These are phyloP conservation scores for Aspergillus affinis DNA, from an alignment of 495 filamentous ascomycete genomes.

Conservation along the genomic window DNA sequence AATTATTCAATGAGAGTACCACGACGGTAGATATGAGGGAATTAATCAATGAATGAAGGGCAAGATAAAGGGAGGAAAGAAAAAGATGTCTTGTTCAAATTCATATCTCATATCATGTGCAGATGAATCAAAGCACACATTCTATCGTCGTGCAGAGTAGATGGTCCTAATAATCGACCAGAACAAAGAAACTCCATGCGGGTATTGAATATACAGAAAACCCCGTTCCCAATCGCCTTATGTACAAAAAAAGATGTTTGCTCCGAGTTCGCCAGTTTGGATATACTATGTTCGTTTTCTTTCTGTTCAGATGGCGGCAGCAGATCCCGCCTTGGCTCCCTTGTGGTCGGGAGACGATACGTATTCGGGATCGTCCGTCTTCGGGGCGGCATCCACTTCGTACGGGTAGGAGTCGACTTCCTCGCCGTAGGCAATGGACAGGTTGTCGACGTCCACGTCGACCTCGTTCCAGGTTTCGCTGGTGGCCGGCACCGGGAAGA, in stretches of 20 bases:
- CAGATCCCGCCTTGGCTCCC: constrained; percentile 14
- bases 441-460: constrained; percentile 53
- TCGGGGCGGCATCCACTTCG: constrained; percentile 13
- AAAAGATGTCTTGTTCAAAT: background rate
- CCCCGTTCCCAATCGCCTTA: background rate
- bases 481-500: constrained; percentile 71
- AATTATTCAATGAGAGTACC: too few species aligned
- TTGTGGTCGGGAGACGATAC: constrained; percentile 14
- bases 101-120: background rate
- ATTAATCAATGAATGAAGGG: background rate
- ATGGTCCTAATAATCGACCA: background rate
- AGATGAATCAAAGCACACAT: background rate
- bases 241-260: background rate
- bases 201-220: background rate
- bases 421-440: constrained; percentile 42
- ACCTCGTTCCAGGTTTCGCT: constrained; percentile 83
- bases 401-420: constrained; percentile 23
- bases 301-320: constrained; percentile 13
- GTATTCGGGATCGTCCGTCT: constrained; percentile 3
- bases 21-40: background rate
- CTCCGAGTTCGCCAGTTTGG: too few species aligned
- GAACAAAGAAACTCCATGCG: background rate
- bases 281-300: constrained; percentile 1
- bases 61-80: too few species aligned
- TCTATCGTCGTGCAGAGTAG: too few species aligned